Conservation (phyloP, 345 rosid genomes). For the Euphorbia pulcherrima region DNA sequence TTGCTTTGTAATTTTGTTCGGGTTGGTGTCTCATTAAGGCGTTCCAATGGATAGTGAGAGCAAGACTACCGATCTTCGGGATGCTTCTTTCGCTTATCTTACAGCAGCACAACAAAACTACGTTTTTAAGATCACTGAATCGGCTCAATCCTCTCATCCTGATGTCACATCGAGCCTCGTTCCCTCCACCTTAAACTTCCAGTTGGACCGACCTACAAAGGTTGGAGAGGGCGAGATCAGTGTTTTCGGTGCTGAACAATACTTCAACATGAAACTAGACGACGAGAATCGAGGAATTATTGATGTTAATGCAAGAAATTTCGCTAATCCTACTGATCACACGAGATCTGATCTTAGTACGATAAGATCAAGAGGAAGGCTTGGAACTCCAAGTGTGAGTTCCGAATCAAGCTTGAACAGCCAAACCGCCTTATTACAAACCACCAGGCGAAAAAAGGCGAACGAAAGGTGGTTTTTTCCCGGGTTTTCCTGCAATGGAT, state of each 20-base stretch:
- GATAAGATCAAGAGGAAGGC: slow-evolving; percentile 26
- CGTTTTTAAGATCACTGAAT: slow-evolving; percentile 30
- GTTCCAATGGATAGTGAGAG: slow-evolving; percentile 30
- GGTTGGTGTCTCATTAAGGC: slow-evolving; percentile 6
- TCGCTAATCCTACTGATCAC: slow-evolving; percentile 1
- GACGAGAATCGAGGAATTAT: slow-evolving; percentile 22
- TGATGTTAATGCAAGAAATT: slow-evolving; percentile 12
- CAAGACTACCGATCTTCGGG: slow-evolving; percentile 25
- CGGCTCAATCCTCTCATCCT: slow-evolving; percentile 22
- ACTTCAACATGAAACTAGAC: slow-evolving; percentile 45
- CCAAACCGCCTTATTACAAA: slow-evolving; percentile 34
- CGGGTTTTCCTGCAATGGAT: slow-evolving; percentile 42
- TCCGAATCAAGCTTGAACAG: slow-evolving; percentile 51
- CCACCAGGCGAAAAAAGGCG: slow-evolving; percentile 19
- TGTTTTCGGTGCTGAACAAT: slow-evolving; percentile 52
- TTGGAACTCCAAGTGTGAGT: slow-evolving; percentile 41
- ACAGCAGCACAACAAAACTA: slow-evolving; percentile 30
- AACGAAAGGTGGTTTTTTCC: slow-evolving; percentile 38
- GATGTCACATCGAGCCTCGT: slow-evolving; percentile 15
- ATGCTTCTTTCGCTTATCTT: slow-evolving; percentile 41
- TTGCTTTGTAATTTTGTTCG: slow-evolving; percentile 17
- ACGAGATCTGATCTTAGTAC: slow-evolving; percentile 25
- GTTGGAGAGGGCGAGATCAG: slow-evolving; percentile 38
- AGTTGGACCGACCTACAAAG: slow-evolving; percentile 22
- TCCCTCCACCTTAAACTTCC: neutral